Evolutionary conservation across 441 rosid species (phyloP).

Genomic region (Adansonia gregorii): DNA sequence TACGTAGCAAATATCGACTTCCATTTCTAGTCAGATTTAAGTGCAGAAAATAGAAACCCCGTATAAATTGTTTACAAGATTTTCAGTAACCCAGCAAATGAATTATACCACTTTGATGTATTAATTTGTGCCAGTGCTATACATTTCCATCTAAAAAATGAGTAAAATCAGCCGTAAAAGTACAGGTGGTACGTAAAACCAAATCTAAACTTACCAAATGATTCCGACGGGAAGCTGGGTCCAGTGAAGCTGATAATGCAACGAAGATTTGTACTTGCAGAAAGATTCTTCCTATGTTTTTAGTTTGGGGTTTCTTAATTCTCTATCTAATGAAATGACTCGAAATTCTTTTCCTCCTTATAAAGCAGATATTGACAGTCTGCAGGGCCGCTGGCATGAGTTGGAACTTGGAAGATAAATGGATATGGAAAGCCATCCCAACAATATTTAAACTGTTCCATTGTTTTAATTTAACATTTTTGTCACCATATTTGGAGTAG

Average conservation of each 20-base stretch:
- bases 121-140: not conserved
- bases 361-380: not conserved
- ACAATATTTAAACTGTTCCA: not conserved
- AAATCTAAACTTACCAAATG: not conserved
- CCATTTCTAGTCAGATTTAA: not conserved
- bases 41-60: not conserved
- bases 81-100: not conserved
- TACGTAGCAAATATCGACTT: too few species aligned
- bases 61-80: not conserved
- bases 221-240: not conserved
- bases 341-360: not conserved
- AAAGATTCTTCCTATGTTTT: not conserved
- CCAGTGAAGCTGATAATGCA: not conserved
- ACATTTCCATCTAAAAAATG: not conserved
- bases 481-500: constrained; percentile 11
- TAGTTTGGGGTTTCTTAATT: not conserved
- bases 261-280: not conserved
- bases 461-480: not conserved
- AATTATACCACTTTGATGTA: not conserved
- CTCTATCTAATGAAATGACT: too few species aligned
- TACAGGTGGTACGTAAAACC: not conserved
- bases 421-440: not conserved
- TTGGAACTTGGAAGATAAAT: not conserved
- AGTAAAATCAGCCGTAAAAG: not conserved
- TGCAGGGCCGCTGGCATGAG: not conserved